These are phyloP conservation scores for Phanerochaete carnosa DNA, from an alignment of 768 basidiomycete species.

Conservation along the genomic window DNA sequence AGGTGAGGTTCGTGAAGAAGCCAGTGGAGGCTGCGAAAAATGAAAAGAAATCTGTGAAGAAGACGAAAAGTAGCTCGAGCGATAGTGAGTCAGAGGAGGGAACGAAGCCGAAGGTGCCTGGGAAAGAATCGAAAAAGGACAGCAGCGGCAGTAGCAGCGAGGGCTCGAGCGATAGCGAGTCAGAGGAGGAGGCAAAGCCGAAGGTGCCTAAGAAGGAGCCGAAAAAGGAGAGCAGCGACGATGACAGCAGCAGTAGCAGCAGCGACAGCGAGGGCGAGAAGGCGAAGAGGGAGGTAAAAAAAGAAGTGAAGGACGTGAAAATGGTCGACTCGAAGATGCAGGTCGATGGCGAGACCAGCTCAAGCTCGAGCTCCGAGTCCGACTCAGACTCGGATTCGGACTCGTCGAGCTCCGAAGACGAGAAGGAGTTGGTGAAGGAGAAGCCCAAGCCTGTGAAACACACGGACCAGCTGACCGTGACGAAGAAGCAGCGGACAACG, in stretches of 20 bases:
- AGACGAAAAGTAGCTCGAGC: constrained; percentile 2
- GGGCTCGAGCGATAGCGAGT: constrained; percentile 9
- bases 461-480: constrained; percentile 26
- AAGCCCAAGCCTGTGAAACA: constrained; percentile 5
- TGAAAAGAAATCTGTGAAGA: constrained; percentile 8
- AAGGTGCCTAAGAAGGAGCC: constrained; percentile 2
- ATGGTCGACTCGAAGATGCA: neutral
- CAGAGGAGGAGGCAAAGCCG: neutral
- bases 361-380: constrained; percentile 13
- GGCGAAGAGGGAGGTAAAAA: constrained; percentile 2
- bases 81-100: constrained; percentile 7
- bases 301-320: neutral
- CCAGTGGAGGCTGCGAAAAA: neutral
- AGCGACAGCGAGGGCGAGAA: constrained; percentile 1
- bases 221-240: constrained; percentile 3
- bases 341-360: neutral
- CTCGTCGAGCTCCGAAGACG: constrained; percentile 21
- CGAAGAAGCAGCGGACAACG: constrained; percentile 62
- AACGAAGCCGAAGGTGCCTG: constrained; percentile 1
- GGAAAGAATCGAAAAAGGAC: neutral
- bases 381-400: constrained; percentile 28
- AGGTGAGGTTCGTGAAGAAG: neutral
- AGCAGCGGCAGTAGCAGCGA: constrained; percentile 6
- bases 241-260: constrained; percentile 5
- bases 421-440: constrained; percentile 18